These are phyloP conservation scores for Cystoderma amianthinum DNA, from an alignment of 768 basidiomycete genomes.

Conservation along the genomic window DNA sequence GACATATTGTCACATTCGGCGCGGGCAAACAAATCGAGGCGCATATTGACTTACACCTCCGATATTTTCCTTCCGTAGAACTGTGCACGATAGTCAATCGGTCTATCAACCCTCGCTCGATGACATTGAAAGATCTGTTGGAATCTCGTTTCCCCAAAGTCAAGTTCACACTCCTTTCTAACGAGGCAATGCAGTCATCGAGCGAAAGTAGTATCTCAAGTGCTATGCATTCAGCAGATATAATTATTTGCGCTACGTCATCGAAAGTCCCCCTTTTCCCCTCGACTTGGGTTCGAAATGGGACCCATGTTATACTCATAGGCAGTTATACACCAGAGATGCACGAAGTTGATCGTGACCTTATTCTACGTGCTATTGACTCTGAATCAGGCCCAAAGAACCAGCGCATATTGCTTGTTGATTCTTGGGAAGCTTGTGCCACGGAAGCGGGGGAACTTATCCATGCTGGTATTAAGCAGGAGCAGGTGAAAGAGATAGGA, in stretches of 20 bases:
- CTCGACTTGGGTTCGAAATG: slow-evolving; percentile 50
- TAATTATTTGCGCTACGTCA: slow-evolving; percentile 76
- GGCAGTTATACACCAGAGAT: slow-evolving; percentile 81
- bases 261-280: slow-evolving; percentile 67
- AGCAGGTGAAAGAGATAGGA: slow-evolving; percentile 61
- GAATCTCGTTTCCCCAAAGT: slow-evolving; percentile 17
- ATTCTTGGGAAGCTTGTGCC: slow-evolving; percentile 65
- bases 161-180: slow-evolving; percentile 12
- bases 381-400: not conserved
- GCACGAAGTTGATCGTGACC: slow-evolving; percentile 61
- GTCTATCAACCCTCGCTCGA: slow-evolving; percentile 39
- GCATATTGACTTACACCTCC: slow-evolving; percentile 58
- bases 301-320: slow-evolving; percentile 67
- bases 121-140: slow-evolving; percentile 21
- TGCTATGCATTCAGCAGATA: slow-evolving; percentile 33
- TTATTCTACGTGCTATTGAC: slow-evolving; percentile 46
- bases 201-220: slow-evolving; percentile 13
- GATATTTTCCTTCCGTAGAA: slow-evolving; percentile 45
- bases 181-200: not conserved
- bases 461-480: slow-evolving; percentile 29
- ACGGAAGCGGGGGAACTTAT: slow-evolving; percentile 83
- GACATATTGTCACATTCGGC: slow-evolving; percentile 56
- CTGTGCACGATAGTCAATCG: slow-evolving; percentile 62
- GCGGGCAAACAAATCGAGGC: slow-evolving; percentile 65
- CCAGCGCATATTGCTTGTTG: slow-evolving; percentile 52